A percentile compares a stretch with the other conserved stretches of the same genome.
phyloP scores from a whole-genome alignment of 2,329 filamentous ascomycete genomes.

The Arthroderma sp. region DNA sequence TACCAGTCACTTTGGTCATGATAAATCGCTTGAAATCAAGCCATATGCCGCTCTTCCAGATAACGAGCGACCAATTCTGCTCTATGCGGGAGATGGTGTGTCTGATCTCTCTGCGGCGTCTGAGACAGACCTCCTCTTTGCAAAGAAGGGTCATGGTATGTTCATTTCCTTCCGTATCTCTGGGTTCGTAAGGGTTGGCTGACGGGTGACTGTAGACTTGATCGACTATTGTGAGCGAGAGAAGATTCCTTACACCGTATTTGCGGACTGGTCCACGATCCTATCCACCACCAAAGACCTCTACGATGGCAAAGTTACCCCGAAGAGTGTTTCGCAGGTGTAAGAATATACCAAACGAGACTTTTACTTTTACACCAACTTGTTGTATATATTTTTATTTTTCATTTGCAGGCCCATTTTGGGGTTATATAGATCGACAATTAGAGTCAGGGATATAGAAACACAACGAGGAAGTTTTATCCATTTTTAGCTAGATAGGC shows the following conservation, averaged over 20 bases:
- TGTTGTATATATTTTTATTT: too few relatives aligned
- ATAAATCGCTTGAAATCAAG: conserved; percentile 85
- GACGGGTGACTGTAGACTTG: conserved; percentile 46
- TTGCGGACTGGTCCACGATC: conserved; percentile 73
- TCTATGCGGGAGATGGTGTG: conserved; percentile 92
- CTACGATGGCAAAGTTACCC: conserved; percentile 46
- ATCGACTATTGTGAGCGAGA: conserved; percentile 76
- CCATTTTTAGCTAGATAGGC: too few relatives aligned
- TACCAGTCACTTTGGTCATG: conserved; percentile 71
- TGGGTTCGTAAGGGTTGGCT: too few relatives aligned
- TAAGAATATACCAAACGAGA: too few relatives aligned
- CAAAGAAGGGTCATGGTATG: conserved; percentile 75
- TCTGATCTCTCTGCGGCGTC: conserved; percentile 83
- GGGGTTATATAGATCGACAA: too few relatives aligned
- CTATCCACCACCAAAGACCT: conserved; percentile 64
- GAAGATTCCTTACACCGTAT: conserved; percentile 75
- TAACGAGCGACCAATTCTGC: conserved; percentile 60
- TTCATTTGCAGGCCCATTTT: too few relatives aligned
- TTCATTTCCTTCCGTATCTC: conserved; percentile 4
- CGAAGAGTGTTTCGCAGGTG: conserved; percentile 2
- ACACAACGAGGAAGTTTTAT: too few relatives aligned
- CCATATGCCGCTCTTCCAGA: conserved; percentile 61
- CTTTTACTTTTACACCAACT: background rate
- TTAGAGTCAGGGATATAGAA: too few relatives aligned
- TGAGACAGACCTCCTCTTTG: conserved; percentile 87